Percentiles rank a stretch among this genome's conserved stretches.
These are phyloP conservation scores for Phytopythium cucurbitacearum DNA, from an alignment of 352 stramenopile genomes.

Conservation along the genomic window DNA sequence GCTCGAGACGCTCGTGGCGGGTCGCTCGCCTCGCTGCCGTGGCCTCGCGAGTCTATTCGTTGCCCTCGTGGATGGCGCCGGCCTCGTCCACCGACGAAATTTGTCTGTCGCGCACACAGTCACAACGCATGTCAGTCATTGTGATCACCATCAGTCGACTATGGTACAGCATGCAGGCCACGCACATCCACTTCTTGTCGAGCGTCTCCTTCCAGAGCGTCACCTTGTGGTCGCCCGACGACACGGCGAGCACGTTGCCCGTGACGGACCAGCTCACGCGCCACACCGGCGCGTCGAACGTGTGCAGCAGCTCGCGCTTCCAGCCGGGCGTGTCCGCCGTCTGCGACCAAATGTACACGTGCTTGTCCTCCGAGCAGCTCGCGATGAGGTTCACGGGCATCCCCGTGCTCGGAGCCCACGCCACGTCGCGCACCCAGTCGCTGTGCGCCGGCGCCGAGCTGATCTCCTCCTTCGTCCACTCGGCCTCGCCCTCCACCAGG, in stretches of 20 bases:
- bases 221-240: conserved; percentile 95
- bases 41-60: conserved; percentile 35
- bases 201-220: conserved; percentile 98
- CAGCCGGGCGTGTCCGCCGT: conserved; percentile 66
- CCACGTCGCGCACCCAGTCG: conserved; percentile 97
- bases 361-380: conserved; percentile 86
- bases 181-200: conserved; percentile 95
- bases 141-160: too few species aligned
- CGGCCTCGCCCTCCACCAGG: conserved; percentile 57
- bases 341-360: conserved; percentile 96
- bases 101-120: conserved; percentile 42
- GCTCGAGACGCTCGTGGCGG: background rate
- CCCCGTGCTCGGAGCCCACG: conserved; percentile 93
- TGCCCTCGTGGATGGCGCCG: conserved; percentile 72
- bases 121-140: conserved; percentile 8
- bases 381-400: conserved; percentile 94
- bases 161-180: background rate
- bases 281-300: conserved; percentile 96
- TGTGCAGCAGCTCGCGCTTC: conserved; percentile 91
- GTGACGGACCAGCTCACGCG: conserved; percentile 98
- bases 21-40: too few species aligned
- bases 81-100: conserved; percentile 88
- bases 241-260: conserved; percentile 97
- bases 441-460: conserved; percentile 83
- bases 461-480: conserved; percentile 80